Base-by-base conservation (phyloP, 129 eudicot species). In the Ambrosia trifida region DNA sequence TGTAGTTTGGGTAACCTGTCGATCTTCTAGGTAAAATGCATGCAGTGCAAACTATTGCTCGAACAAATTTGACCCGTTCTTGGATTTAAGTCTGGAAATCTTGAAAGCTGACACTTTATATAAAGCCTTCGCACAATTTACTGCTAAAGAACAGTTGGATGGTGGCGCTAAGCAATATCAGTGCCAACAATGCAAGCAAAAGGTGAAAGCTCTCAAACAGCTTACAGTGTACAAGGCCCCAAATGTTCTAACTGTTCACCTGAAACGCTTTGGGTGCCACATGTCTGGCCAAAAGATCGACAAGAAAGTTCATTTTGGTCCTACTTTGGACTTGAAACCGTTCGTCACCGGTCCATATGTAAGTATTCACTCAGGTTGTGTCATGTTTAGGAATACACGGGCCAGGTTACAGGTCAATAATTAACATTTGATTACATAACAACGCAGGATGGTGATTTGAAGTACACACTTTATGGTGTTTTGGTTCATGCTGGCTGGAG, bases 401-500 rank as follows among this genome's bases (percentile, higher is more conserved):
- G 50, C 19, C 8, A 44, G 35, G 36, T 44, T 38, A 20, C 18
- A 17, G 18, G 35, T 5, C 38, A 19, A 11, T 41, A 11, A 36
- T 5, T 8, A 36, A 4, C 14, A 8, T 64, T 51, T 66, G 6
- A 16, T 30, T 76, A 67, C 9, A 11, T 28, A 33, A 58, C 14
- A 13, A 71, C 79, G 85, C 85, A 94, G 99, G 96, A 86, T 77
- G 97, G 93, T 24, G 97, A 90, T 77, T 79, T 94, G 74, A 90
- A 83, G 52, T 94, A 90, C 85, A 94, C 95, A 5, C 91, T 94
- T 2, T 94, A 94, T 65, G 99, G 97, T 67, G 99, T 90, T 57
- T 81, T 94, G 78, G 99, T 94, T 86, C 99, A 94, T 90, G 91
- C 96, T 67, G 99, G 99, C 71, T 83, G 99, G 97, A 94, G 94